Percentiles rank a stretch among this genome's conserved stretches.
phyloP scores from a whole-genome alignment of 129 eudicot genomes.

The Calendula officinalis region DNA sequence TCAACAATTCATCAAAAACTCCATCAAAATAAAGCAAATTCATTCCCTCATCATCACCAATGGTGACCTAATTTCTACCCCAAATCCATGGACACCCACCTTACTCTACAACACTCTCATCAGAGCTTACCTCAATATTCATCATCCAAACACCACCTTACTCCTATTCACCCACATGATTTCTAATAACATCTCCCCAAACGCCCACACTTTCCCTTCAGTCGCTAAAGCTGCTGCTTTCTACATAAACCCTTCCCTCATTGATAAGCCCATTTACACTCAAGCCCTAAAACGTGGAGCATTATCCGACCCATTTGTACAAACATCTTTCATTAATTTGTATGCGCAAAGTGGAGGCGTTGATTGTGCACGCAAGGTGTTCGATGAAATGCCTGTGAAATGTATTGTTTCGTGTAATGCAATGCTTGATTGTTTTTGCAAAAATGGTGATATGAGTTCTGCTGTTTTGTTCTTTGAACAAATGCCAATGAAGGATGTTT shows the following conservation, averaged over 20 bases:
- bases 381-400: constrained; percentile 61
- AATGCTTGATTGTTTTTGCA: constrained; percentile 71
- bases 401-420: constrained; percentile 68
- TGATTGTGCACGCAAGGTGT: constrained; percentile 48
- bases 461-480: constrained; percentile 44
- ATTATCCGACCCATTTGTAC: constrained; percentile 52
- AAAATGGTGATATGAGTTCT: constrained; percentile 52
- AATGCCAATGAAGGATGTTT: constrained; percentile 51
- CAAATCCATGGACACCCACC: constrained; percentile 51
- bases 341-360: constrained; percentile 38
- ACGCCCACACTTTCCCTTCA: constrained; percentile 67
- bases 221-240: constrained; percentile 53
- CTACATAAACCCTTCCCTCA: constrained; percentile 9
- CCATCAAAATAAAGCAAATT: constrained; percentile 45
- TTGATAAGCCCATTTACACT: constrained; percentile 37
- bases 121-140: constrained; percentile 54
- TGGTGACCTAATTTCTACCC: constrained; percentile 42
- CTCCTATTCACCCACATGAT: constrained; percentile 65
- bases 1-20: constrained; percentile 40
- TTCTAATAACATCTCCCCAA: constrained; percentile 47
- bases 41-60: constrained; percentile 59
- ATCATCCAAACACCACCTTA: constrained; percentile 40
- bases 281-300: constrained; percentile 66
- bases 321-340: constrained; percentile 48
- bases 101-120: constrained; percentile 69